Evolutionary conservation across 768 basidiomycete genomes (phyloP), one percentile per base, ranked within the genome.

Genomic region (Pisolithus orientalis): DNA sequence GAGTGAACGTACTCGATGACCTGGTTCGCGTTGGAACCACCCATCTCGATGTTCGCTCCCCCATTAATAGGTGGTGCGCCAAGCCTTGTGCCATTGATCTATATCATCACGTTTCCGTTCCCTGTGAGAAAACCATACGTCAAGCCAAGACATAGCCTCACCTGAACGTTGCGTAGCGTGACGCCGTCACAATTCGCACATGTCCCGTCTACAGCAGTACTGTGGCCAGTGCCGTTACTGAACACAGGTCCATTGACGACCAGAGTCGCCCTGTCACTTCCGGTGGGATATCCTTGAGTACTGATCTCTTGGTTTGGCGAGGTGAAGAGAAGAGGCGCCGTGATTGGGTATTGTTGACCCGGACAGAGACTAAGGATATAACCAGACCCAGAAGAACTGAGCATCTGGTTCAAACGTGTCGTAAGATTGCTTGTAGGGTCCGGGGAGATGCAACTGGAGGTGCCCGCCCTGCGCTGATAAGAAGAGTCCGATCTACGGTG

Each of bases 11-110:
- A 82, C 71, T 92, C 87, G 50, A 94, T 73, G 38, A 90, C 58
- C 65, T 94, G 90, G 59, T 77, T 72, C 2, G 79, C 70, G 56
- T 86, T 92, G 17, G 74, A 60, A 9, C 90, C 91, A 5, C 91
- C 91, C 76, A 93, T 84, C 68, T 92, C 90, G 50, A 93, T 89
- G 59, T 90, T 90, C 24, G 78, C 90, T 0, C 85, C 87, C 6
- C 87, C 87, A 24, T 45, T 54, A 0, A 75, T 76, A 1, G 83
- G 77, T 39, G 75, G 58, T 6, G 73, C 80, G 25, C 77, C 78
- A 16, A 67, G 67, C 52, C 90, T 79, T 5, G 82, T 80, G 13
- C 90, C 90, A 60, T 92, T 79, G 55, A 93, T 79, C 88, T 91
- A 55, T 91, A 55, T 43, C 25, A 10, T 43, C 25, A 10, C 39